Conservation (phyloP, 768 basidiomycete species). For the Mycena sanguinolenta region DNA sequence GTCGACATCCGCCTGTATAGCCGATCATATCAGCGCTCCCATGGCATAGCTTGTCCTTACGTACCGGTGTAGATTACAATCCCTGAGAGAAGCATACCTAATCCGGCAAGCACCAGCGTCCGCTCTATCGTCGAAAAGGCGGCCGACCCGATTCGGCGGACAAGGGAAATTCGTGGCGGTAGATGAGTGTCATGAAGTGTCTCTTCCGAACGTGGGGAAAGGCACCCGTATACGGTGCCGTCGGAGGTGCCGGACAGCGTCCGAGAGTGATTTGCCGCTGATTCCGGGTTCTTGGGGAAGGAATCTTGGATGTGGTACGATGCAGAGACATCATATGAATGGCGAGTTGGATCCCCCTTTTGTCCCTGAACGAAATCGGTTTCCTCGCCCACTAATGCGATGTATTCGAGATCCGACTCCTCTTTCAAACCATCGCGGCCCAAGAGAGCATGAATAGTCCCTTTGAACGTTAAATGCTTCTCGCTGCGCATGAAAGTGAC, state of each 20-base stretch:
- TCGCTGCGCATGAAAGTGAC: slow-evolving; percentile 59
- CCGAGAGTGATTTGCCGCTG: slow-evolving; percentile 66
- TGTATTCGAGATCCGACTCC: slow-evolving; percentile 61
- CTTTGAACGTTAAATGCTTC: slow-evolving; percentile 58
- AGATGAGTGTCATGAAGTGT: slow-evolving; percentile 61
- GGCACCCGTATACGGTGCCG: slow-evolving; percentile 61
- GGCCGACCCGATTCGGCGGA: slow-evolving; percentile 57
- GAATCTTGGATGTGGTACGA: slow-evolving; percentile 48
- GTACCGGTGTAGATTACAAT: slow-evolving; percentile 83
- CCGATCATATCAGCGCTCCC: slow-evolving; percentile 2
- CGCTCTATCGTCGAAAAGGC: slow-evolving; percentile 72
- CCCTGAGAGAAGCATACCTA: slow-evolving; percentile 75
- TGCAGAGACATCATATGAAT: slow-evolving; percentile 38
- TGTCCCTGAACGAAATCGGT: slow-evolving; percentile 57
- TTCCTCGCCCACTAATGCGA: slow-evolving; percentile 66
- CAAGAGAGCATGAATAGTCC: slow-evolving; percentile 70
- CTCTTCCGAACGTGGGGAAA: slow-evolving; percentile 66
- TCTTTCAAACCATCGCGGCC: slow-evolving; percentile 54
- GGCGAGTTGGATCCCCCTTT: slow-evolving; percentile 46
- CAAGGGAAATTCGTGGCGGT: slow-evolving; percentile 40
- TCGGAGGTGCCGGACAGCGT: slow-evolving; percentile 62
- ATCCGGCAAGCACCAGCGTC: slow-evolving; percentile 77
- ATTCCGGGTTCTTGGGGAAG: slow-evolving; percentile 56
- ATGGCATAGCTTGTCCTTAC: slow-evolving; percentile 17
- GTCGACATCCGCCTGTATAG: slow-evolving; percentile 77